A percentile compares a stretch with the other conserved stretches of the same genome.
These are phyloP conservation scores for Voacanga thouarsii DNA, from an alignment of 257 asterid genomes.

Conservation along the genomic window DNA sequence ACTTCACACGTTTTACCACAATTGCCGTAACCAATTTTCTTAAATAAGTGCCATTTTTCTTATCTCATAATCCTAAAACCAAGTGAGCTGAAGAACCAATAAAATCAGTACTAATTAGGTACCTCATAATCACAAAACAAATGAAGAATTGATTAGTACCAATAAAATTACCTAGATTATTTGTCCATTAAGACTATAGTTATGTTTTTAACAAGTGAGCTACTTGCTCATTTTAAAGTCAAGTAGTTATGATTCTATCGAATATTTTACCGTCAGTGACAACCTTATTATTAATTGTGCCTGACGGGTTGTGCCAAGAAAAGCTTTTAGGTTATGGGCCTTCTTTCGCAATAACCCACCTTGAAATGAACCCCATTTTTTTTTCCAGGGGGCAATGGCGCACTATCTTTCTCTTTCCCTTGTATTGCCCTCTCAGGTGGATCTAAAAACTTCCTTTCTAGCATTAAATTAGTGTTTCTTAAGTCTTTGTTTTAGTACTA, in stretches of 20 bases:
- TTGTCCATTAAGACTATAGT: no score
- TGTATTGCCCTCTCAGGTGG: conserved; percentile 15
- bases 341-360: neutral
- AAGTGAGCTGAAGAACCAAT: neutral
- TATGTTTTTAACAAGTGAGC: no score
- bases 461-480: neutral
- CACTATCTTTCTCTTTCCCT: conserved; percentile 8
- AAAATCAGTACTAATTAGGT: no score
- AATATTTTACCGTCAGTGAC: no score
- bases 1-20: neutral
- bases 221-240: neutral
- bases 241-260: no score
- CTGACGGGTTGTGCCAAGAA: neutral
- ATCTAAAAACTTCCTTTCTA: conserved; percentile 11
- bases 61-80: neutral
- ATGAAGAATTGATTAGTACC: no score
- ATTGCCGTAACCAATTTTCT: neutral
- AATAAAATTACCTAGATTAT: no score
- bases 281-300: neutral
- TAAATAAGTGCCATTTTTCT: no score
- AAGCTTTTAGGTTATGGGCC: no score
- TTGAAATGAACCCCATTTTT: conserved; percentile 1
- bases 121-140: no score
- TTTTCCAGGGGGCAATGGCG: conserved; percentile 10
- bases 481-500: neutral